Conservation (phyloP, 768 basidiomycete species). For the Tylopilus subfusipes region DNA sequence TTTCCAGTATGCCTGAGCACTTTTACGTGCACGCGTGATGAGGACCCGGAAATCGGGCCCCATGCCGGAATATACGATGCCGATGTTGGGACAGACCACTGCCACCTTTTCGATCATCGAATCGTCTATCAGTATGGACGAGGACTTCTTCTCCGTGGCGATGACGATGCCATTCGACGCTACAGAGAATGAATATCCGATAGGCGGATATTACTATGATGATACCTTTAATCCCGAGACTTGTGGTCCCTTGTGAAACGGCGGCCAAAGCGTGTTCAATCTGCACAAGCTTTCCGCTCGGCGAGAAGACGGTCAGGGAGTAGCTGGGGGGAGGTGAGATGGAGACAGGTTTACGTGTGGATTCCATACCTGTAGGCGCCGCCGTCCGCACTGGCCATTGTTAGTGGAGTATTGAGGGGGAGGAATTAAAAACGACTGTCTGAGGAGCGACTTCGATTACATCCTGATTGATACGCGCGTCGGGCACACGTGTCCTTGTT, state of each 20-base stretch:
- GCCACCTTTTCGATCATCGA: conserved; percentile 98
- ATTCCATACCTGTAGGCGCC: conserved; percentile 66
- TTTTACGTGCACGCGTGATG: conserved; percentile 92
- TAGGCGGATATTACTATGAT: conserved; percentile 26
- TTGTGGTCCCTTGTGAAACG: conserved; percentile 92
- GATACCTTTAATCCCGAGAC: conserved; percentile 96
- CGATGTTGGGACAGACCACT: conserved; percentile 96
- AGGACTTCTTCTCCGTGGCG: conserved; percentile 98
- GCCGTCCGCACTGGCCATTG: conserved; percentile 79
- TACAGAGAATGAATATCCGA: conserved; percentile 33
- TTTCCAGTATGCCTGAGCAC: conserved; percentile 99
- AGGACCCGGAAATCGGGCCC: conserved; percentile 97
- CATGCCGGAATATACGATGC: conserved; percentile 99
- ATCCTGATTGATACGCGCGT: conserved; percentile 24
- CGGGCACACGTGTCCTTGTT: conserved; percentile 30
- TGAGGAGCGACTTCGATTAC: conserved; percentile 18
- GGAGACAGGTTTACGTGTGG: conserved; percentile 16
- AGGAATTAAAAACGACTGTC: conserved; percentile 20
- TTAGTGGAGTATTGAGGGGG: conserved; percentile 14
- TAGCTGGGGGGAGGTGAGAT: conserved; percentile 55
- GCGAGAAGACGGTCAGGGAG: conserved; percentile 99
- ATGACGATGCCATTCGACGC: conserved; percentile 99
- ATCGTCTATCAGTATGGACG: conserved; percentile 96
- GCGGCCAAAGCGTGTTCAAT: conserved; percentile 99
- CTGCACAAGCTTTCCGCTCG: conserved; percentile 98